Evolutionary conservation across 2,329 filamentous ascomycete species (phyloP), one percentile per base, ranked within the genome.

Genomic region (Aspergillus sp.): DNA sequence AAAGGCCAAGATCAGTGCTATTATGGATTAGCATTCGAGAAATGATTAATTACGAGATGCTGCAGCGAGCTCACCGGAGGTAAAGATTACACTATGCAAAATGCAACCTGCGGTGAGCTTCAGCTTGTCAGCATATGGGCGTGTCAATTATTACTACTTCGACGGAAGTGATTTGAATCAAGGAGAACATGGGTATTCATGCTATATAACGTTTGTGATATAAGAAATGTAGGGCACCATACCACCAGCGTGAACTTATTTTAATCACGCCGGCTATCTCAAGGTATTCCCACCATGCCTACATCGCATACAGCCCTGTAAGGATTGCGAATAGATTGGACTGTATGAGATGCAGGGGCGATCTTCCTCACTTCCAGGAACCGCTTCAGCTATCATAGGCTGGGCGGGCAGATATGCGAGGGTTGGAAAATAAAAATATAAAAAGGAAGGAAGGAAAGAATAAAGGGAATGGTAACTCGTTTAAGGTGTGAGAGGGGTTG

Each of bases 351-450:
- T 77, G 78, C 74, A 80, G 78, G 82, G 83, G 81, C 79, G 74
- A 80, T 88, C 83, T 88, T 77, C 84, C 84, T 88, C 84, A 75
- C 71, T 82, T 86, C 74, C 83, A 88, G 84, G 84, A 88, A 88
- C 83, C 84, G 83, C 69, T 77, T 83, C 83, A 86, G 83, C 75
- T 80, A 83, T 71, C 51, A 61, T 53, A 57, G 63, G 77, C 83
- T 86, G 83, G 80, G 78, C 84, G 84, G 83, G 84, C 84, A 88
- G 84, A 86, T 86, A 82, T 77, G 72, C 73, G 80, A 83, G 81
- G 80, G 80, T 39, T 39, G 1, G 10, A 27, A 9, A 26, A 39
- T 3, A n/a, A 35, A n/a, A 5, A 35, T n/a, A n/a, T n/a, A n/a
- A 38, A 26, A 28, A 28, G 28, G 42, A 48, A 49, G 50, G 49